A percentile compares a stretch with the other conserved stretches of the same genome.
Conservation (phyloP, 1,284 basidiomycete genomes). For the Boletus semigastroideus region DNA sequence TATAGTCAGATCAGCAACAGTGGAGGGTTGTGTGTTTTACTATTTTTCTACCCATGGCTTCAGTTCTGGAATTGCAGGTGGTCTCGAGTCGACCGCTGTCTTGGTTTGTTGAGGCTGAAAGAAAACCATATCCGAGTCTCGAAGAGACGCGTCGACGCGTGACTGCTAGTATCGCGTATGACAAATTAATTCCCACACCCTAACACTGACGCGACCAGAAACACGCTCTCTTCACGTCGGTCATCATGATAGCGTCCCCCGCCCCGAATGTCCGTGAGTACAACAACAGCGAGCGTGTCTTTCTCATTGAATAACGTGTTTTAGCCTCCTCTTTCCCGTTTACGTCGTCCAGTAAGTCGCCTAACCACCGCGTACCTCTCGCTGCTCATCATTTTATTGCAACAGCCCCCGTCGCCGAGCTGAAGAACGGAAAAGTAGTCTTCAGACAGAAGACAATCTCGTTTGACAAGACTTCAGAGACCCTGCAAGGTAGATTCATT, state of each 20-base stretch:
- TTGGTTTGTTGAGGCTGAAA: conserved; percentile 52
- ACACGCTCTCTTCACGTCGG: conserved; percentile 12
- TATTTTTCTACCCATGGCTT: conserved; percentile 99
- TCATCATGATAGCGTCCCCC: conserved; percentile 39
- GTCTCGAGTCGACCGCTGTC: conserved; percentile 41
- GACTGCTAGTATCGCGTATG: conserved; percentile 30
- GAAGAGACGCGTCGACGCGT: conserved; percentile 23
- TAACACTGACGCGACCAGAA: conserved; percentile 16
- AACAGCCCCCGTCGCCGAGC: conserved; percentile 47
- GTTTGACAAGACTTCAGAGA: conserved; percentile 77
- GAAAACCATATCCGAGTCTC: conserved; percentile 48
- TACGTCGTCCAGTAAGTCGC: conserved; percentile 18
- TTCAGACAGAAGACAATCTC: conserved; percentile 78
- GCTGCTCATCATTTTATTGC: conserved; percentile 1
- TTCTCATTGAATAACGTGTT: conserved; percentile 2
- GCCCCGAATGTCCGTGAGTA: conserved; percentile 39
- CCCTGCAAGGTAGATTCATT: conserved; percentile 66
- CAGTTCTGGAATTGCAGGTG: conserved; percentile 54
- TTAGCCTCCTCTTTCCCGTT: conserved; percentile 14
- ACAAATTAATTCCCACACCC: conserved; percentile 30
- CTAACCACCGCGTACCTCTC: not conserved
- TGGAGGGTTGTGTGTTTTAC: conserved; percentile 42
- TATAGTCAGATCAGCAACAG: conserved; percentile 6
- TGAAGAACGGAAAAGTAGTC: conserved; percentile 74
- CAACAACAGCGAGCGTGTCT: conserved; percentile 7